A percentile compares a stretch with the other conserved stretches of the same genome.
Evolutionary conservation across 2,329 filamentous ascomycete species (phyloP).

Genomic region (Arthrinium phaeospermum): DNA sequence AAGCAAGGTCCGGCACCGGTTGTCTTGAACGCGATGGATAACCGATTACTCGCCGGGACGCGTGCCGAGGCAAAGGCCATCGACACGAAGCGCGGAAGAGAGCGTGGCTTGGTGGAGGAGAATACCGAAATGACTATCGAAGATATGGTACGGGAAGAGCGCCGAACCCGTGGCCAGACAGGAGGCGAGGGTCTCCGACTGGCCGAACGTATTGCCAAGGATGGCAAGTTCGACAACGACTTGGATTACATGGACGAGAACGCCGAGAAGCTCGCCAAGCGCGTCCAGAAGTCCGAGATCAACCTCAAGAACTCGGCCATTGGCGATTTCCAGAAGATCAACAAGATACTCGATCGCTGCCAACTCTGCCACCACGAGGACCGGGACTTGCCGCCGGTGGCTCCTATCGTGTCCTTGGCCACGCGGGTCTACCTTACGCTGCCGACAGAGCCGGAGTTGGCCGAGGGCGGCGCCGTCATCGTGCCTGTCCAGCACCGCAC

Average conservation of each 20-base stretch:
- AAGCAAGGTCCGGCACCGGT: slow-evolving; percentile 70
- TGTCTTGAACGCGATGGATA: slow-evolving; percentile 87
- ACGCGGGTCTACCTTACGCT: slow-evolving; percentile 89
- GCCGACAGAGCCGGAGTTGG: slow-evolving; percentile 87
- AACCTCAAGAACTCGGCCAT: slow-evolving; percentile 89
- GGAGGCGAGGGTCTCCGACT: slow-evolving; percentile 83
- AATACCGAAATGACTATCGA: slow-evolving; percentile 97
- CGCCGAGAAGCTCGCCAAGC: slow-evolving; percentile 83
- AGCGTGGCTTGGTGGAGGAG: slow-evolving; percentile 83
- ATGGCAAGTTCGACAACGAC: slow-evolving; percentile 87
- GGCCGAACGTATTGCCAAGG: slow-evolving; percentile 93
- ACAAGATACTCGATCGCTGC: slow-evolving; percentile 83
- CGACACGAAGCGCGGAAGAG: slow-evolving; percentile 79
- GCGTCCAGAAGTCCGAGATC: slow-evolving; percentile 85
- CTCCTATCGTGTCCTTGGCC: slow-evolving; percentile 83
- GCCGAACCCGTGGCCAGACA: slow-evolving; percentile 76
- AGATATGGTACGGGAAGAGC: slow-evolving; percentile 96
- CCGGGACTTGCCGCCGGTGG: slow-evolving; percentile 71
- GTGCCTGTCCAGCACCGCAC: slow-evolving; percentile 85
- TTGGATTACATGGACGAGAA: slow-evolving; percentile 99
- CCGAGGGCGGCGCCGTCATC: slow-evolving; percentile 82
- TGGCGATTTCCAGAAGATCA: slow-evolving; percentile 87
- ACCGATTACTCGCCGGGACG: slow-evolving; percentile 80
- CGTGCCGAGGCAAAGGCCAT: slow-evolving; percentile 77
- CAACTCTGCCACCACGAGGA: slow-evolving; percentile 94